These are phyloP conservation scores for Podila minutissima DNA, from an alignment of 192 early-diverging fungal genomes.

Conservation along the genomic window DNA sequence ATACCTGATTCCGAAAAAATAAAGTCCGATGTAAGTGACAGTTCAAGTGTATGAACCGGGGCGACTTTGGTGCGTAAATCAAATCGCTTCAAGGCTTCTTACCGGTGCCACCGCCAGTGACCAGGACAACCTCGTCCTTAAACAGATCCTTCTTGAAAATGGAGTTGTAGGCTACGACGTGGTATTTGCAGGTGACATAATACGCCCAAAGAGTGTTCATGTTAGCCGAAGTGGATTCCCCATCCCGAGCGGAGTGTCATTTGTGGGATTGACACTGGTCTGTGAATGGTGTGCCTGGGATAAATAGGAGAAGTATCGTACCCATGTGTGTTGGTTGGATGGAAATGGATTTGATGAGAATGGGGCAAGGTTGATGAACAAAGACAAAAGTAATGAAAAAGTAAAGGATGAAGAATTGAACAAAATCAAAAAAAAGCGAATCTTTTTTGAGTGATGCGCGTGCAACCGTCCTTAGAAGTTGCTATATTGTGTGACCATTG, in stretches of 20 bases:
- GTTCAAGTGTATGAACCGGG: not conserved
- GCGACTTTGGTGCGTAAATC: not conserved
- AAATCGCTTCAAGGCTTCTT: not conserved
- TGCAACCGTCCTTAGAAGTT: too few species aligned
- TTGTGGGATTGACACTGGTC: not conserved
- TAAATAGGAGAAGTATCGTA: too few species aligned
- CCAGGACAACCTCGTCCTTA: conserved; percentile 54
- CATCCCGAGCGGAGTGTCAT: not conserved
- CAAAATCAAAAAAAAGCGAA: too few species aligned
- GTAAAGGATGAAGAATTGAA: too few species aligned
- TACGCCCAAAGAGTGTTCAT: not conserved
- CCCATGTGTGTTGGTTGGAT: not conserved
- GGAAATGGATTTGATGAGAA: not conserved
- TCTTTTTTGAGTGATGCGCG: too few species aligned
- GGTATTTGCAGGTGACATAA: not conserved
- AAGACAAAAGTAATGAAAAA: not conserved
- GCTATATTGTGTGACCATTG: too few species aligned
- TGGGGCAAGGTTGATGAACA: not conserved
- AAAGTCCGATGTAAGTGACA: not conserved
- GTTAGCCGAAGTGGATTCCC: not conserved
- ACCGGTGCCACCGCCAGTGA: conserved; percentile 64
- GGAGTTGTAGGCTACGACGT: conserved; percentile 38
- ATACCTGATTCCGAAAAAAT: conserved; percentile 21
- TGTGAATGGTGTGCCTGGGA: too few species aligned
- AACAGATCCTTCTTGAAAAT: conserved; percentile 55